phyloP scores from a whole-genome alignment of 805 yeast species.

The Zygosaccharomyces kombuchaensis region DNA sequence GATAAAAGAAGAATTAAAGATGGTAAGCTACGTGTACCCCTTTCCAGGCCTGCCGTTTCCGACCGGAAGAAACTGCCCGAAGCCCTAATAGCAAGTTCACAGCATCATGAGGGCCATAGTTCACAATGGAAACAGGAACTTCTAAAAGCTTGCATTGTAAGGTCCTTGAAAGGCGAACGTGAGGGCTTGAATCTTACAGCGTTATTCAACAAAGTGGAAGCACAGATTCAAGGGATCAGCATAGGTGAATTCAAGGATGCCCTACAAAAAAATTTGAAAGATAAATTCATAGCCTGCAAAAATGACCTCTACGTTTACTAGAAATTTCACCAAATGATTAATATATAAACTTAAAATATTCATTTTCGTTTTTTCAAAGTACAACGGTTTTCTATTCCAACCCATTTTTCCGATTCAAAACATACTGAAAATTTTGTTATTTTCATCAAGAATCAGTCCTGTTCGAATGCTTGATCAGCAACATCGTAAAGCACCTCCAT shows the following conservation, averaged over 20 bases:
- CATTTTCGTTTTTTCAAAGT: not conserved
- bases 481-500: constrained; percentile 80
- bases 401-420: not conserved
- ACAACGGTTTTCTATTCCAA: not conserved
- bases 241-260: constrained; percentile 35
- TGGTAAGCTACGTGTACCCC: constrained; percentile 22
- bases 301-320: constrained; percentile 9
- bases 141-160: constrained; percentile 25
- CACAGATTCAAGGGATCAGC: constrained; percentile 25
- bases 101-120: constrained; percentile 24
- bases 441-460: constrained; percentile 35
- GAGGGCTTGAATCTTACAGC: constrained; percentile 12
- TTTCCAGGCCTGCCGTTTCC: constrained; percentile 7
- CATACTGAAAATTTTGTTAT: constrained; percentile 12
- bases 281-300: constrained; percentile 10
- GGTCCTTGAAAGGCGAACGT: constrained; percentile 21
- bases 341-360: not conserved
- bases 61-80: not conserved
- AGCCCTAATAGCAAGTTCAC: constrained; percentile 4
- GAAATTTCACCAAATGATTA: not conserved
- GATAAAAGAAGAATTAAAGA: constrained; percentile 20
- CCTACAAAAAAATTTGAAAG: constrained; percentile 12
- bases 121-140: constrained; percentile 30
- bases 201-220: constrained; percentile 13
- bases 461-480: constrained; percentile 76